A percentile compares a stretch with the other conserved stretches of the same genome.
phyloP scores from a whole-genome alignment of 768 basidiomycete genomes.

The Suillus clintonianus region DNA sequence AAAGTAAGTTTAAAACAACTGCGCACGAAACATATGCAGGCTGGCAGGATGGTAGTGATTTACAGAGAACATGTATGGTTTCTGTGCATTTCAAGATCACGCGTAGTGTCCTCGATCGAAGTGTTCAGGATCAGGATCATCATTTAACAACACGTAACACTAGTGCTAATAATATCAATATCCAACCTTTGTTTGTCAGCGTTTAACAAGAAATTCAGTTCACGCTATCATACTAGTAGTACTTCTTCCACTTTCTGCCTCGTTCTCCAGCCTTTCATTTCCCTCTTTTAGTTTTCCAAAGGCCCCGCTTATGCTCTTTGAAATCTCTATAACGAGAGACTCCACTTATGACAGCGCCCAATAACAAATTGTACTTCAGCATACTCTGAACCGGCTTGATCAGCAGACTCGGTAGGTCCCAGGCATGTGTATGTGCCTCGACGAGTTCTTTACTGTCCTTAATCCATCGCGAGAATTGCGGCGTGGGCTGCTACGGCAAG shows the following conservation, averaged over 20 bases:
- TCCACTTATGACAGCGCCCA: slow-evolving; percentile 74
- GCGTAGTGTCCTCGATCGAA: too few species aligned
- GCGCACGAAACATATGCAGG: too few species aligned
- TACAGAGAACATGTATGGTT: too few species aligned
- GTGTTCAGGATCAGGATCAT: too few species aligned
- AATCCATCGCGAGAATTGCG: slow-evolving; percentile 50
- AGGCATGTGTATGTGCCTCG: slow-evolving; percentile 76
- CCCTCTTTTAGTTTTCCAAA: slow-evolving; percentile 20
- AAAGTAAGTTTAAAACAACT: too few species aligned
- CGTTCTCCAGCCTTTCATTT: slow-evolving; percentile 37
- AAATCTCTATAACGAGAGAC: slow-evolving; percentile 17
- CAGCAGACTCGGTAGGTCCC: slow-evolving; percentile 91
- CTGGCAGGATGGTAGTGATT: too few species aligned
- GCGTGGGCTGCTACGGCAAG: slow-evolving; percentile 47
- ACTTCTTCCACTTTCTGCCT: slow-evolving; percentile 70
- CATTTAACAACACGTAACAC: too few species aligned
- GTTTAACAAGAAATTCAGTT: background rate
- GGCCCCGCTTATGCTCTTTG: background rate
- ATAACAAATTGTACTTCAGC: slow-evolving; percentile 89
- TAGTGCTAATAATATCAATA: too few species aligned
- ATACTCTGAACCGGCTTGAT: slow-evolving; percentile 98
- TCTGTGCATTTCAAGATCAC: too few species aligned
- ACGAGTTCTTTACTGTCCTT: slow-evolving; percentile 66
- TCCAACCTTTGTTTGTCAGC: too few species aligned
- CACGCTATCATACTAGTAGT: too few species aligned